Conservation (phyloP, 1,284 basidiomycete genomes). For the Naganishia sp. region DNA sequence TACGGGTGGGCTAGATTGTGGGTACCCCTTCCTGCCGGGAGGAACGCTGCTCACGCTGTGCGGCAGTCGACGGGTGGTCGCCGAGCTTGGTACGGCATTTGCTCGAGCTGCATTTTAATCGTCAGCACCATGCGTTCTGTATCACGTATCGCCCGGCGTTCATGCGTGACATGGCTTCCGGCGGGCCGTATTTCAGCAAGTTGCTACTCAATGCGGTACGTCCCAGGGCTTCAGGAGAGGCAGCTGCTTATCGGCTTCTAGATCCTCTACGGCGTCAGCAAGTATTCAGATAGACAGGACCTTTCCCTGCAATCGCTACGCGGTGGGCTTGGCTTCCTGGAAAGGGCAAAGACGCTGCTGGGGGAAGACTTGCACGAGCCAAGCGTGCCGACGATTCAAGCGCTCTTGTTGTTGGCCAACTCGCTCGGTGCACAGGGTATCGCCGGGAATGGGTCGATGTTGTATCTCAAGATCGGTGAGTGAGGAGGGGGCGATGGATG, state of each 20-base stretch:
- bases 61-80: conserved; percentile 41
- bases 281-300: conserved; percentile 43
- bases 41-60: not conserved
- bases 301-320: conserved; percentile 39
- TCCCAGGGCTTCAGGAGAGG: not conserved
- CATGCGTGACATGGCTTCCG: conserved; percentile 44
- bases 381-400: conserved; percentile 44
- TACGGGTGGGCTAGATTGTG: conserved; percentile 43
- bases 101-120: conserved; percentile 46
- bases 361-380: conserved; percentile 43
- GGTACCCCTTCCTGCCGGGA: not conserved
- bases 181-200: conserved; percentile 42
- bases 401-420: conserved; percentile 43
- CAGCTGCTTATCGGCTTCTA: not conserved
- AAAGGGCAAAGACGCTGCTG: conserved; percentile 41
- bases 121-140: conserved; percentile 46
- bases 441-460: conserved; percentile 40
- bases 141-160: conserved; percentile 44
- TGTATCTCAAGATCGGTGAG: conserved; percentile 41
- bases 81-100: conserved; percentile 44
- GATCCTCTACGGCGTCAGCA: conserved; percentile 44
- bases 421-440: conserved; percentile 42
- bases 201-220: conserved; percentile 42
- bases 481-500: not conserved
- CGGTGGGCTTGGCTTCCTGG: conserved; percentile 40